Base-by-base conservation (phyloP, 2,329 filamentous ascomycete genomes). In the Penicillium paneum region DNA sequence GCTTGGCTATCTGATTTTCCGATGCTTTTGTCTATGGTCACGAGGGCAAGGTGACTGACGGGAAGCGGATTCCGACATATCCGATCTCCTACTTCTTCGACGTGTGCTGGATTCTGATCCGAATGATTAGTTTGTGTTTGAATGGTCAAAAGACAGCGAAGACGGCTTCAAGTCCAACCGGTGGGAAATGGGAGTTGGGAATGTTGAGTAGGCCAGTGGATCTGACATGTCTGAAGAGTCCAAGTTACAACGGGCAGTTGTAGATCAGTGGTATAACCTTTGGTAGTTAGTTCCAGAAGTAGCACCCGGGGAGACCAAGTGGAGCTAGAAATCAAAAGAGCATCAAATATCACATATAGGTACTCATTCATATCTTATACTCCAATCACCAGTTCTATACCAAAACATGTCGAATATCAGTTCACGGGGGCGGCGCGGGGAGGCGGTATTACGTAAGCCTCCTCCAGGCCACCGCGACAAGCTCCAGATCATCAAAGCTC, bases 401-500 rank as follows among this genome's bases (percentile, higher is more conserved):
- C 15, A 31, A 45, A 17, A 10, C 4, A 32, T 13, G 10, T 8
- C n/a, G 17, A 13, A 29, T 26, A 31, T 47, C 49, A 39, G 41
- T 31, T 10, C 35, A 49, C 26, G 32, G 28, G 47, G 38, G 36
- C 15, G 26, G 31, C 38, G 44, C 38, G 38, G 40, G 28, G 46
- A 49, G 52, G 26, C 52, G 34, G 40, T 52, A 35, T 52, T 52
- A 52, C 49, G 17, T 52, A 56, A 46, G 38, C 54, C 26, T 39
- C 38, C 38, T 53, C 51, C 52, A 59, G 54, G 59, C 61, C 62
- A 64, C 62, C 51, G 45, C 52, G 46, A 44, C 52, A 54, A 54
- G 59, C 63, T 64, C 57, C 55, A 51, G 50, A 55, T 59, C 61
- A 57, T 57, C 59, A 47, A 59, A 53, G 50, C 43, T 53, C 50